Evolutionary conservation across 2,329 filamentous ascomycete genomes (phyloP).

Genomic region (Hypoxylon sp.): DNA sequence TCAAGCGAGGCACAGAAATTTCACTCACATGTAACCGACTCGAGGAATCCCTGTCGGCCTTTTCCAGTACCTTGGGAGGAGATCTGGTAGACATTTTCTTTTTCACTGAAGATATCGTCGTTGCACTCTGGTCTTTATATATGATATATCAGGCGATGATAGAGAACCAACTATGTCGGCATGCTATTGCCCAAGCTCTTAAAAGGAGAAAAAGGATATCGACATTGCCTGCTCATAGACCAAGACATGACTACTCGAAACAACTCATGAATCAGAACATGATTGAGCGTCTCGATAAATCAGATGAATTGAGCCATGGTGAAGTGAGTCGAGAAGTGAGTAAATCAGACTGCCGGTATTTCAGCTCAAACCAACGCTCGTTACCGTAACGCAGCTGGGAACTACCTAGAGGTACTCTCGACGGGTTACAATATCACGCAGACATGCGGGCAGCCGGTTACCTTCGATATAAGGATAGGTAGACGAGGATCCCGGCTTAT

Average conservation of each 20-base stretch:
- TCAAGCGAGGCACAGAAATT: background rate
- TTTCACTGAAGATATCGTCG: background rate
- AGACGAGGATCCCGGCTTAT: slow-evolving; percentile 16
- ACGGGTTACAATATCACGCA: background rate
- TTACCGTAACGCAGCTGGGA: background rate
- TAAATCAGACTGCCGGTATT: background rate
- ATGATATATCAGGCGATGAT: background rate
- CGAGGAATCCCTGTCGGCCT: slow-evolving; percentile 30
- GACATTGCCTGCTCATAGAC: background rate
- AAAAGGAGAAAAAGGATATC: background rate
- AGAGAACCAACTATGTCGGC: background rate
- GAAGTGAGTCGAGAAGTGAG: background rate
- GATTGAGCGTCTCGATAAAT: background rate
- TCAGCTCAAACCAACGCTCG: background rate
- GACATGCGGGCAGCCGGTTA: no score
- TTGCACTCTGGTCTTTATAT: background rate
- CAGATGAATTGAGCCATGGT: background rate
- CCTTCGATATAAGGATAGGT: background rate
- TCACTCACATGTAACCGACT: slow-evolving; percentile 36
- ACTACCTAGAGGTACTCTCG: background rate
- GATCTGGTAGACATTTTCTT: slow-evolving; percentile 26
- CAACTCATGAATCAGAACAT: background rate
- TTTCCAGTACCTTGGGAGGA: slow-evolving; percentile 21
- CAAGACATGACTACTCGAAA: background rate
- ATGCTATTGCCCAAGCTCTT: background rate